Evolutionary conservation across 208 protist species (phyloP), one percentile per base, ranked within the genome.

Genomic region (Naegleria fowleri): DNA sequence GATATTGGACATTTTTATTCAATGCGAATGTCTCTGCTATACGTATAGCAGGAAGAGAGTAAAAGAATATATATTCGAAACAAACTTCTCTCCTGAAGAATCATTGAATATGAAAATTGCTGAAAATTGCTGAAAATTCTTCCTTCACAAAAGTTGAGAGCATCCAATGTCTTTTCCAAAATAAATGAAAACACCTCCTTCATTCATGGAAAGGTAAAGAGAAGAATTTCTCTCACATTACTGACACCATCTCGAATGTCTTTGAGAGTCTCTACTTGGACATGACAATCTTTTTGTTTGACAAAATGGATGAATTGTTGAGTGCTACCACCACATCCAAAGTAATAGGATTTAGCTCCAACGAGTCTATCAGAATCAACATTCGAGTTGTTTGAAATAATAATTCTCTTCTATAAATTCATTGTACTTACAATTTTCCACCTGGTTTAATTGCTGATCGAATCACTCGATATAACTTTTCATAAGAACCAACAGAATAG

Each of bases 261-360:
- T 33, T 79, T 79, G 6, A 79, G 25, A 36, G 29, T 79, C 25
- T 79, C 29, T 36, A 79, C 36, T 13, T 36, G 7, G 19, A 79
- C 67, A 79, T 79, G 19, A 33, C 3, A 7, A 36, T 79, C 67
- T 79, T 79, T 29, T 36, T 79, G 67, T 79, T 79, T 25, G 5
- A 79, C n/a, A 79, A 36, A 79, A 36, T 79, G 2, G 25, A 36
- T 36, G n/a, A 79, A 79, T 79, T 79, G 67, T 79, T 79, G 19
- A 79, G 67, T 79, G 36, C 67, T 79, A 36, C 67, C 67, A 15
- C 67, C 67, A 79, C 67, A 79, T 36, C 67, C 67, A 79, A 79
- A 79, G 36, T 79, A 79, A 36, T 79, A 79, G 6, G 67, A 79
- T 79, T 79, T 79, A 7, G 67, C 67, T 36, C 67, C 67, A 29